Base-by-base conservation (phyloP, 352 stramenopile genomes). In the Phytophthora hibernalis region DNA sequence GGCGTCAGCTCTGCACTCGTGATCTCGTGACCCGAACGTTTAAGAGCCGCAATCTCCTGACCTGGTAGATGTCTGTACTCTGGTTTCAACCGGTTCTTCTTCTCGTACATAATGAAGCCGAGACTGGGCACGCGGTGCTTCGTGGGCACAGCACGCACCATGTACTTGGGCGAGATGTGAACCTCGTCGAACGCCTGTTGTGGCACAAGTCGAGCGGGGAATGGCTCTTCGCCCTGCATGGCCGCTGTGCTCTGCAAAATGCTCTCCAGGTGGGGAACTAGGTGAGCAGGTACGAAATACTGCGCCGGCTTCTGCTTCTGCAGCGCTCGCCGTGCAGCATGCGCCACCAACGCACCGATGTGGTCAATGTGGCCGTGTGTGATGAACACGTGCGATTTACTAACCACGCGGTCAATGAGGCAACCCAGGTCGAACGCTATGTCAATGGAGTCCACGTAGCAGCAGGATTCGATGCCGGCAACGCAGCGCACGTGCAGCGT, bases 321-420 rank as follows among this genome's bases (percentile, higher is more conserved):
- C 42, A 96, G 67, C 8, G 64, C 63, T 31, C 87, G 78, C 26
- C 80, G 84, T 13, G 77, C 83, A 15, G 86, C 87, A 67, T 96
- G 87, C 0, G 67, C 56, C 35, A 82, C 75, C 31, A 96, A 65
- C 0, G 80, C 81, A 5, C 76, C 65, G 54, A 97, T 85, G 75
- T 97, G 89, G 68, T 97, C 89, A 12, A 86, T 61, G 74, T 97
- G 89, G 45, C 89, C 89, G 51, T 97, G 89, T 21, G 89, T 93
- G 68, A 97, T 90, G 72, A 97, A 96, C 18, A 97, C 79, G 55
- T 94, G 72, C 16, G 77, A 76, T 66, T 93, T 93, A 63, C 47
- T 82, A 21, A 70, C 74, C 24, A 80, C 74, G 13, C 73, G 73
- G 11, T 67, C 70, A 24, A 82, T 68, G 48, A 82, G 74, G 53